phyloP scores from a whole-genome alignment of 2,329 filamentous ascomycete species.

The Botrytis fabae region DNA sequence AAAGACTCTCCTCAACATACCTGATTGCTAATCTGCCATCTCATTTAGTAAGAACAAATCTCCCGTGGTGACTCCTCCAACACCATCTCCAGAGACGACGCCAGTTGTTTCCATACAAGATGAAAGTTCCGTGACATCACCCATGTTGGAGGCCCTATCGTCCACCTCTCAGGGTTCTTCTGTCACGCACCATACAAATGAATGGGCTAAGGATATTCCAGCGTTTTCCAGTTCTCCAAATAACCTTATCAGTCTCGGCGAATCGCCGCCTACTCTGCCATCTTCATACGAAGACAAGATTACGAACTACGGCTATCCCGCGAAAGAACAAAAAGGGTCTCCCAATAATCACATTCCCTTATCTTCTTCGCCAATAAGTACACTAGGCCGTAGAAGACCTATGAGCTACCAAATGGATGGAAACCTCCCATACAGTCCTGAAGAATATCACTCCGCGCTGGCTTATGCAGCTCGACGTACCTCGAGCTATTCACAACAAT shows the following conservation, averaged over 20 bases:
- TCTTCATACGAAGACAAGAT: constrained; percentile 41
- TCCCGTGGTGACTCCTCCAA: constrained; percentile 20
- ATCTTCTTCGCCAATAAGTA: constrained; percentile 41
- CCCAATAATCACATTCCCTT: constrained; percentile 34
- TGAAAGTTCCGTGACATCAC: constrained; percentile 35
- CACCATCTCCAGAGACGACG: constrained; percentile 37
- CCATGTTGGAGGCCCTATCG: constrained; percentile 39
- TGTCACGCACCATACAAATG: constrained; percentile 40
- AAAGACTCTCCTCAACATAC: neutral
- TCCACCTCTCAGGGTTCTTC: constrained; percentile 35
- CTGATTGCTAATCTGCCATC: constrained; percentile 18
- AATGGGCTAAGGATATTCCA: constrained; percentile 49
- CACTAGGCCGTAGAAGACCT: constrained; percentile 47
- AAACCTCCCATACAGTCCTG: constrained; percentile 40
- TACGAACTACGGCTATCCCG: constrained; percentile 36
- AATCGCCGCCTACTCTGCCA: constrained; percentile 45
- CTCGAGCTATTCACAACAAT: constrained; percentile 54
- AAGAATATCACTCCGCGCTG: constrained; percentile 51
- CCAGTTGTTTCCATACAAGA: constrained; percentile 31
- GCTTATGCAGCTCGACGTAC: constrained; percentile 47
- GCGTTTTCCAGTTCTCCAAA: constrained; percentile 45
- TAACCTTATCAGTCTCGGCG: constrained; percentile 47
- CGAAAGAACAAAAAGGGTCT: constrained; percentile 37
- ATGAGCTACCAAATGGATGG: constrained; percentile 52
- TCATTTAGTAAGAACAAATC: constrained; percentile 23